phyloP scores from a whole-genome alignment of 2,329 filamentous ascomycete genomes.

The Fusarium udum region DNA sequence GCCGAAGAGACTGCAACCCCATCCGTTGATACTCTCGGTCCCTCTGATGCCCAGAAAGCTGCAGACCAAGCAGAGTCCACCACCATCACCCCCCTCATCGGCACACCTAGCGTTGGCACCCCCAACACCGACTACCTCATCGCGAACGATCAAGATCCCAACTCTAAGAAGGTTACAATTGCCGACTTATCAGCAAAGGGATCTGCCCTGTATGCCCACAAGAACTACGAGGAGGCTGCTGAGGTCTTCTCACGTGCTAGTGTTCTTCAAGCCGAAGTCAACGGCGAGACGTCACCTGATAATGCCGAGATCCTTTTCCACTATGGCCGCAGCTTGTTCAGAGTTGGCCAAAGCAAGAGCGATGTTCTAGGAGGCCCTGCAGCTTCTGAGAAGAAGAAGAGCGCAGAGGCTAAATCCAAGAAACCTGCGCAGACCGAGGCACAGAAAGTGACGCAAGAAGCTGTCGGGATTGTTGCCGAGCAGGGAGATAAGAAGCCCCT shows the following conservation, averaged over 20 bases:
- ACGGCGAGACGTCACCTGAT: constrained; percentile 88
- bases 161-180: constrained; percentile 70
- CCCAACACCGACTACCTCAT: constrained; percentile 39
- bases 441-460: constrained; percentile 58
- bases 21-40: not conserved
- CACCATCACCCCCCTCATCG: constrained; percentile 26
- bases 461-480: constrained; percentile 55
- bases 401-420: constrained; percentile 45
- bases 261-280: constrained; percentile 88
- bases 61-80: constrained; percentile 32
- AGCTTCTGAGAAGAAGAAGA: constrained; percentile 60
- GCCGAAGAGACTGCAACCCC: not conserved
- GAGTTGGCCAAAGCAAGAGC: constrained; percentile 91
- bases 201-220: constrained; percentile 85
- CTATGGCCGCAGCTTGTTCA: constrained; percentile 93
- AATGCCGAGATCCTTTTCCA: constrained; percentile 95
- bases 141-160: constrained; percentile 55
- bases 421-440: constrained; percentile 53
- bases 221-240: constrained; percentile 85
- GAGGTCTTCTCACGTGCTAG: constrained; percentile 90
- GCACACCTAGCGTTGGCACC: constrained; percentile 28
- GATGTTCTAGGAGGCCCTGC: constrained; percentile 91
- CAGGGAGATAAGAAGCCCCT: constrained; percentile 72
- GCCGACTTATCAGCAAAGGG: constrained; percentile 83
- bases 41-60: constrained; percentile 17